Evolutionary conservation across 176 grass and related monocot genomes (phyloP), one percentile per base, ranked within the genome.

Genomic region (Thinopyrum elongatum): DNA sequence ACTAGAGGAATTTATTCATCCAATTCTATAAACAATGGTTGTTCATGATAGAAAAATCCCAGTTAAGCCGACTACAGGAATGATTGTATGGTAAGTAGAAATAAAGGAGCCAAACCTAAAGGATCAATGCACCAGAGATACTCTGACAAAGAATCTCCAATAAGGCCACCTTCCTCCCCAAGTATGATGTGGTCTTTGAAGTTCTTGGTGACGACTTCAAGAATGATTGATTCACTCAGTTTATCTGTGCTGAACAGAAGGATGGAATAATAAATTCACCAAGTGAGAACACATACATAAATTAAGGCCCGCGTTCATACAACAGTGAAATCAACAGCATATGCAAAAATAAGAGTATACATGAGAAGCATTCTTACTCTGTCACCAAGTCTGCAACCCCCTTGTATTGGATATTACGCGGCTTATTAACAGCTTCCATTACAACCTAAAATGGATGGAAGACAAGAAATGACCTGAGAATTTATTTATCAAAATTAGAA

Each of bases 91-190:
- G 74, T 44, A 80, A 74, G 65, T 28, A 67, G 16, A 12, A 82
- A 21, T 29, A 15, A 81, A 88, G 86, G 85, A 46, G 67, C 89
- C 88, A 73, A 84, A 98, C 96, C 96, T 92, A 98, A 92, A 64
- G 93, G 96, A 76, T 98, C 96, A 84, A 98, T 98, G 90, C 96
- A 98, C 96, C 96, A 98, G 42, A 98, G 92, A 88, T 98, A 98
- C 31, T 95, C 93, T 53, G 96, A 95, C 47, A 88, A 79, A 25
- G 88, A 88, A 78, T 95, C 96, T 68, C 96, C 96, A 84, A 98
- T 92, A 80, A 98, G 78, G 79, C 96, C 96, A 73, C 96, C 96
- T 91, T 98, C 96, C 90, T 98, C 96, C 25, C 96, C 96, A 76
- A 98, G 96, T 90, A 98, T 98, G 83, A 98, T 88, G 72, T 98